Evolutionary conservation across 352 stramenopile species (phyloP), one percentile per base, ranked within the genome.

Genomic region (Phytophthora cajani): DNA sequence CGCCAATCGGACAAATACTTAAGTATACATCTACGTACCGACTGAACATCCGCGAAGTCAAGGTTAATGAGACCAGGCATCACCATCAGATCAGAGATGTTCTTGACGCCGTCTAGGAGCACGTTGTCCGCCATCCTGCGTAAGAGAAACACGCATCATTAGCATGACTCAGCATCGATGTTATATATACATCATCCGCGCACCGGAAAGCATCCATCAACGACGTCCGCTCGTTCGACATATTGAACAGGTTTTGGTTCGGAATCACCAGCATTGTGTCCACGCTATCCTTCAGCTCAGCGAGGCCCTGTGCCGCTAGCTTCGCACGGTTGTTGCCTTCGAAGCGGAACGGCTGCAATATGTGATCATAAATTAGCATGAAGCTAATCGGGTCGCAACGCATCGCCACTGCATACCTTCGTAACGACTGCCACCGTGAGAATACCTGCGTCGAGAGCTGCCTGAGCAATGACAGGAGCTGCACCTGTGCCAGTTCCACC

Each of bases 221-320:
- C 38, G 87, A 95, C 21, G 91, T 97, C 53, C 85, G 80, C 49
- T 93, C 87, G 57, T 82, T 94, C 32, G 88, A 94, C 79, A 97
- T 94, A 69, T 92, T 93, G 75, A 96, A 96, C 52, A 96, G 58
- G 77, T 96, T 96, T 70, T 96, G 88, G 79, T 96, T 96, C 46
- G 88, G 88, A 58, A 96, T 96, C 33, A 93, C 84, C 50, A 96
- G 90, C 85, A 96, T 94, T 47, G 87, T 96, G 69, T 96, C 88
- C 16, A 94, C 88, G 64, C 85, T 94, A 54, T 96, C 84, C 58
- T 90, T 91, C 59, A 96, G 73, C 58, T 96, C 77, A 46, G 78
- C 69, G 19, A 96, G 84, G 1, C 88, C 88, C 67, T 93, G 79
- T 17, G 90, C 82, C 7, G 88, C 88, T 40, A 96, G 79, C 63